Conservation (phyloP, 2,329 filamentous ascomycete genomes). For the Penicillium sclerotigenum region DNA sequence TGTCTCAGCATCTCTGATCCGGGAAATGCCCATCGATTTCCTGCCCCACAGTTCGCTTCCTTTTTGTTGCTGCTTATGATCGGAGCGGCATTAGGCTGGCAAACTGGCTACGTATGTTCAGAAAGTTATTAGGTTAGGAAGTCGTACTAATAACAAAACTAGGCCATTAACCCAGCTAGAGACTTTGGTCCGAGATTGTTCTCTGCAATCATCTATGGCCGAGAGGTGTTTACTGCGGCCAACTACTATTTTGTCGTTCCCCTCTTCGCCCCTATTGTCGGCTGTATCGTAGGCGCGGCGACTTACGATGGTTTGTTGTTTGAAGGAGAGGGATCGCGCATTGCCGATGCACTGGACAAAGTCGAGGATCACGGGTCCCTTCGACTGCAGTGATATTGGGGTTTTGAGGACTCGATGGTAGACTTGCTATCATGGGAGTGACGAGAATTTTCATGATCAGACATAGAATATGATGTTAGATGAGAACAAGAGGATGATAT, state of each 20-base stretch:
- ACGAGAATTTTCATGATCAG: background rate
- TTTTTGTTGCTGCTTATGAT: slow-evolving; percentile 30
- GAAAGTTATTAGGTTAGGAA: background rate
- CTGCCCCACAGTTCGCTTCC: slow-evolving; percentile 25
- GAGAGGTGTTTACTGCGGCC: slow-evolving; percentile 28
- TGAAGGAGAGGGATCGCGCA: slow-evolving; percentile 32
- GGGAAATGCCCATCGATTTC: slow-evolving; percentile 24
- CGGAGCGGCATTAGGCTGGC: slow-evolving; percentile 33
- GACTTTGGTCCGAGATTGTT: slow-evolving; percentile 33
- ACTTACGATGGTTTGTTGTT: slow-evolving; percentile 28
- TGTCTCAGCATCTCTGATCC: slow-evolving; percentile 28
- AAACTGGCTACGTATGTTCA: slow-evolving; percentile 33
- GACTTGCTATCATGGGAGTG: background rate
- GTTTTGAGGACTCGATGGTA: background rate
- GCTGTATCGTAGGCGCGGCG: slow-evolving; percentile 28
- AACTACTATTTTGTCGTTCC: slow-evolving; percentile 32
- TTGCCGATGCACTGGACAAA: slow-evolving; percentile 27
- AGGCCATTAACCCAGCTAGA: slow-evolving; percentile 33
- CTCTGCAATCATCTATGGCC: slow-evolving; percentile 31
- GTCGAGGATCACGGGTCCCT: slow-evolving; percentile 22
- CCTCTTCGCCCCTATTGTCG: slow-evolving; percentile 27
- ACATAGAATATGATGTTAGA: background rate
- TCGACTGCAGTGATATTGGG: slow-evolving; percentile 18
- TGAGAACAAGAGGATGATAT: background rate
- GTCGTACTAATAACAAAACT: background rate